Evolutionary conservation across 2,329 filamentous ascomycete genomes (phyloP).

Genomic region (Venturiaceae sp.): DNA sequence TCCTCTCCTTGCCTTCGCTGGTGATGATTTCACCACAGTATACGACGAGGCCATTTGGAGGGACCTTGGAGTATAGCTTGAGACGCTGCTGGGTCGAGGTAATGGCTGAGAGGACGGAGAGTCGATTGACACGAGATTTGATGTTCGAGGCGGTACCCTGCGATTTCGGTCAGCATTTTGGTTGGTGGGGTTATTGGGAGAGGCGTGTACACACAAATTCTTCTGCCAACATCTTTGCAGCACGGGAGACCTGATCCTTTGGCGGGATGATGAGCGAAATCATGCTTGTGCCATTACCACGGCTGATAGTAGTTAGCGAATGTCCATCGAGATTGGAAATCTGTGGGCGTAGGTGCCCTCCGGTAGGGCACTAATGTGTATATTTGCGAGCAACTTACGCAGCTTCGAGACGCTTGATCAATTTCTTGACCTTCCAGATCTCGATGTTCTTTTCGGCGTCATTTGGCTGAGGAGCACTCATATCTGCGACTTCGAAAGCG

Average conservation of each 20-base stretch:
- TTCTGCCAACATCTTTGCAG: constrained; percentile 99
- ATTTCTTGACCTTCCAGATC: constrained; percentile 98
- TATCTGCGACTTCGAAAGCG: constrained; percentile 26
- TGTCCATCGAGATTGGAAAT: neutral
- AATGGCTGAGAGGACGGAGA: constrained; percentile 95
- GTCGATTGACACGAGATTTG: constrained; percentile 97
- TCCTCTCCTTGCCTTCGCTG: constrained; percentile 94
- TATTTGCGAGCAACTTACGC: constrained; percentile 34
- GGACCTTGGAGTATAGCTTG: constrained; percentile 98
- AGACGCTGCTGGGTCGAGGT: constrained; percentile 98
- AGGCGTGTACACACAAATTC: constrained; percentile 64
- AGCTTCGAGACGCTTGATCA: constrained; percentile 96
- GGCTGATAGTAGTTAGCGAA: constrained; percentile 18
- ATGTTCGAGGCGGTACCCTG: constrained; percentile 98
- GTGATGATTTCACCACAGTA: constrained; percentile 99
- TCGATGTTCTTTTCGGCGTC: constrained; percentile 97
- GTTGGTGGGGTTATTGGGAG: neutral
- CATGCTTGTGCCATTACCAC: constrained; percentile 99
- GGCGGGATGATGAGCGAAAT: constrained; percentile 98
- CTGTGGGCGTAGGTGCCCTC: neutral
- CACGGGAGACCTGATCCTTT: constrained; percentile 94
- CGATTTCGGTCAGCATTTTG: neutral
- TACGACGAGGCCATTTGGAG: constrained; percentile 91
- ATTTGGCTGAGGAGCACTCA: constrained; percentile 78
- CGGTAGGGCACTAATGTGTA: neutral